Evolutionary conservation across 495 filamentous ascomycete genomes (phyloP), one percentile per base, ranked within the genome.

Genomic region (Aspergillus heteromorphus): DNA sequence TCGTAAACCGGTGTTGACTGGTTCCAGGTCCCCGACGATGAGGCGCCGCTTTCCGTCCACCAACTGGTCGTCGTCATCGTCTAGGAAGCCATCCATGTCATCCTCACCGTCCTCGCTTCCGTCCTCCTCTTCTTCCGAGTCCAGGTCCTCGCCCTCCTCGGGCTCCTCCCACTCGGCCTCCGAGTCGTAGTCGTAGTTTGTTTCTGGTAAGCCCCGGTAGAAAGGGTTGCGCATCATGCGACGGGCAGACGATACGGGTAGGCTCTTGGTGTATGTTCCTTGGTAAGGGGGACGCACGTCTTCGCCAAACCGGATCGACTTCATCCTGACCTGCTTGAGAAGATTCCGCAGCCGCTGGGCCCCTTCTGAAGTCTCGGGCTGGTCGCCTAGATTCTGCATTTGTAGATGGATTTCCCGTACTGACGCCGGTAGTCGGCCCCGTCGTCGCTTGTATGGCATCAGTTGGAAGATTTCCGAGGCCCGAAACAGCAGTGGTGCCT

Each of bases 131-230:
- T 88, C 87, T 50, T 92, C 87, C 0, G 84, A 87, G 52, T 83
- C 82, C 5, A 89, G 67, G 40, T 91, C 85, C 60, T 91, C 88
- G 47, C 86, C 89, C 62, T 93, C 89, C 48, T 88, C 87, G 2
- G 83, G 82, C 60, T 87, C 84, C 57, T 90, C 87, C 90, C 93
- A 98, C 70, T 97, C 95, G 0, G 87, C 92, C 66, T 99, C 93
- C 0, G 92, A 97, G 63, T 97, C 93, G 61, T 97, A 96, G 56
- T 93, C 91, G 66, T 99, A 97, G 62, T 95, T 77, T n/a, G 84
- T 77, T 3, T 86, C 78, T 3, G 87, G 83, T 6, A 93, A 59
- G 8, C 64, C 70, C 40, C 79, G 81, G 25, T 76, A 65, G 48
- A 84, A 83, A 0, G 93, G 91, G 31, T 86, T 88, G 3, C 87